A percentile compares a stretch with the other conserved stretches of the same genome.
Evolutionary conservation across 148 eudicot genomes (phyloP).

Genomic region (Drosera capensis): DNA sequence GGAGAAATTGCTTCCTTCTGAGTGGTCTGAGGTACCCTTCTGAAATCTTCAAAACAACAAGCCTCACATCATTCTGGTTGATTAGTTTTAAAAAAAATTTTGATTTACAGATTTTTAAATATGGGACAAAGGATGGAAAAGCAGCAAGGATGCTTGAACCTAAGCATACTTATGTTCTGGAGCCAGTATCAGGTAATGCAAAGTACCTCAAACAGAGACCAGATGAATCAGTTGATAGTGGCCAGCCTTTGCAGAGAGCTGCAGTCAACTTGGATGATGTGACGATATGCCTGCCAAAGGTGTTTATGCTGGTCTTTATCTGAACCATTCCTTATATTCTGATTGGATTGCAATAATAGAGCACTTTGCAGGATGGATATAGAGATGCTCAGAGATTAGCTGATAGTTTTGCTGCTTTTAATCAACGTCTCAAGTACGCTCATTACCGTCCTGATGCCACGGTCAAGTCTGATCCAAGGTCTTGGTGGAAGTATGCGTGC

Average conservation of each 20-base stretch:
- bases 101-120: slow-evolving; percentile 59
- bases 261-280: slow-evolving; percentile 81
- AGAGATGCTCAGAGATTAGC: slow-evolving; percentile 78
- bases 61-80: neutral
- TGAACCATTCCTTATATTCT: no score
- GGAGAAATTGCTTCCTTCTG: slow-evolving; percentile 71
- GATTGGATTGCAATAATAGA: no score
- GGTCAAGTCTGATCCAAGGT: slow-evolving; percentile 55
- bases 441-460: slow-evolving; percentile 68
- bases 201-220: slow-evolving; percentile 56
- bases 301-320: no score
- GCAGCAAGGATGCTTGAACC: slow-evolving; percentile 24
- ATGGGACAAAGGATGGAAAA: slow-evolving; percentile 69
- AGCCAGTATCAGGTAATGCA: slow-evolving; percentile 88
- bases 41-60: neutral
- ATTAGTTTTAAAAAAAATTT: no score
- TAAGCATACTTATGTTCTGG: slow-evolving; percentile 65
- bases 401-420: slow-evolving; percentile 88
- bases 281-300: slow-evolving; percentile 85
- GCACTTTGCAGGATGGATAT: slow-evolving; percentile 54
- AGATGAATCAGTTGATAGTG: slow-evolving; percentile 26
- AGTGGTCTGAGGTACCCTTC: slow-evolving; percentile 71
- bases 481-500: slow-evolving; percentile 93
- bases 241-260: slow-evolving; percentile 72
- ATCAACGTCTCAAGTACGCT: slow-evolving; percentile 75